Conservation (phyloP, 1,139 yeast genomes). For the Geotrichum klebahnii region DNA sequence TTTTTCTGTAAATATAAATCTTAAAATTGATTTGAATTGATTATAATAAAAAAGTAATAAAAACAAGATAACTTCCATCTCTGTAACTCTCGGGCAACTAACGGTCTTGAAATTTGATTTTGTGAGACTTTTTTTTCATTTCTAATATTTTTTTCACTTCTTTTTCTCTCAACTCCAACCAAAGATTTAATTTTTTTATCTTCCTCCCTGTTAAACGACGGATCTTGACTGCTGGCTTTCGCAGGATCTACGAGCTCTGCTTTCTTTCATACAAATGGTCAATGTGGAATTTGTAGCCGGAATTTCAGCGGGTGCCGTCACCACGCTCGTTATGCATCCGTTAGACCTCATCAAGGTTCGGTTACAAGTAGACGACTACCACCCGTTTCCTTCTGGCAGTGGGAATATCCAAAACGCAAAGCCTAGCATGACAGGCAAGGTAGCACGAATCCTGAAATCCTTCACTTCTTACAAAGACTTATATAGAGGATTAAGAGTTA, state of each 20-base stretch:
- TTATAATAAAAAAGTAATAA: too few relatives aligned
- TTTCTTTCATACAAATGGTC: conserved; percentile 14
- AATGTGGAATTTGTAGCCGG: conserved; percentile 64
- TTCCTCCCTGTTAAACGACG: background rate
- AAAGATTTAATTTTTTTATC: conserved; percentile 6
- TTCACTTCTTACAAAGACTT: conserved; percentile 26
- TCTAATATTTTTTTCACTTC: too few relatives aligned
- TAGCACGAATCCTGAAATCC: conserved; percentile 7
- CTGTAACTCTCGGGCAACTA: too few relatives aligned
- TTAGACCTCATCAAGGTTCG: conserved; percentile 79
- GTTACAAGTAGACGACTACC: conserved; percentile 49
- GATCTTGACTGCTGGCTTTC: background rate
- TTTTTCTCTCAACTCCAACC: too few relatives aligned
- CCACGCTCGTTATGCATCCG: conserved; percentile 84
- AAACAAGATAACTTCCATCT: too few relatives aligned
- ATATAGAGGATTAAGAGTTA: conserved; percentile 80
- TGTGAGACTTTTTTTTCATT: too few relatives aligned
- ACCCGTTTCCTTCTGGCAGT: background rate
- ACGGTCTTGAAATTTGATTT: too few relatives aligned
- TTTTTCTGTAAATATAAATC: conserved; percentile 9
- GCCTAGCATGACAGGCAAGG: conserved; percentile 5
- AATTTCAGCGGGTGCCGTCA: conserved; percentile 71
- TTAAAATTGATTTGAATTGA: too few relatives aligned
- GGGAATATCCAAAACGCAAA: background rate
- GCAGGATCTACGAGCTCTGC: background rate